Percentiles rank a stretch among this genome's conserved stretches.
These are phyloP conservation scores for Trichothecium sympodiale DNA, from an alignment of 2,329 filamentous ascomycete genomes.

Conservation along the genomic window DNA sequence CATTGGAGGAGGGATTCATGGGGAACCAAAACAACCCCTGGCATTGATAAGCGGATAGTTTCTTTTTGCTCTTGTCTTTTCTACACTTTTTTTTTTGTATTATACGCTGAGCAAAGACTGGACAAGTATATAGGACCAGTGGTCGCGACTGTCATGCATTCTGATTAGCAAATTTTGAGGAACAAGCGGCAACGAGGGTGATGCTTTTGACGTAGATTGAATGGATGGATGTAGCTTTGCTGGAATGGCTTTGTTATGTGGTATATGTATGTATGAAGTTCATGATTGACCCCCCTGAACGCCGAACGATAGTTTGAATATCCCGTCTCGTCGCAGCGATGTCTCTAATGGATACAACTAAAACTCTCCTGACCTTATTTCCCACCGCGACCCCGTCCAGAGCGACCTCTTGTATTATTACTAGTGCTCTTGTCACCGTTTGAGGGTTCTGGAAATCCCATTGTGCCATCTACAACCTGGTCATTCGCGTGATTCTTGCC, in stretches of 20 bases:
- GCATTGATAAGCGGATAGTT: conserved; percentile 43
- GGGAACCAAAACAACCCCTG: conserved; percentile 45
- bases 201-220: too few relatives aligned
- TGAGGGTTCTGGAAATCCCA: conserved; percentile 42
- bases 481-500: conserved; percentile 14
- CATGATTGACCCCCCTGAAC: too few relatives aligned
- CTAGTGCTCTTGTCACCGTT: conserved; percentile 37
- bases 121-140: conserved; percentile 9
- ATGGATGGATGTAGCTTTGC: too few relatives aligned
- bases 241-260: too few relatives aligned
- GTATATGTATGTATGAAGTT: conserved; percentile 1
- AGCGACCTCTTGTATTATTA: conserved; percentile 10
- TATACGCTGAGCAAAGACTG: too few relatives aligned
- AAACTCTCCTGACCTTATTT: background rate
- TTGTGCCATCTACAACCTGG: conserved; percentile 39
- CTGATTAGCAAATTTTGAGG: too few relatives aligned
- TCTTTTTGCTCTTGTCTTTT: conserved; percentile 3
- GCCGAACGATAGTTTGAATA: background rate
- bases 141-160: conserved; percentile 20
- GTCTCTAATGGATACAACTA: background rate
- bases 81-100: background rate
- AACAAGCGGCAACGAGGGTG: too few relatives aligned
- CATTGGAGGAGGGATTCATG: conserved; percentile 86
- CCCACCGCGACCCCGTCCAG: conserved; percentile 5
- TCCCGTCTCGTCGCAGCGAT: background rate